Base-by-base conservation (phyloP, 1,139 yeast genomes). In the Entelexis paramagnoliae region DNA sequence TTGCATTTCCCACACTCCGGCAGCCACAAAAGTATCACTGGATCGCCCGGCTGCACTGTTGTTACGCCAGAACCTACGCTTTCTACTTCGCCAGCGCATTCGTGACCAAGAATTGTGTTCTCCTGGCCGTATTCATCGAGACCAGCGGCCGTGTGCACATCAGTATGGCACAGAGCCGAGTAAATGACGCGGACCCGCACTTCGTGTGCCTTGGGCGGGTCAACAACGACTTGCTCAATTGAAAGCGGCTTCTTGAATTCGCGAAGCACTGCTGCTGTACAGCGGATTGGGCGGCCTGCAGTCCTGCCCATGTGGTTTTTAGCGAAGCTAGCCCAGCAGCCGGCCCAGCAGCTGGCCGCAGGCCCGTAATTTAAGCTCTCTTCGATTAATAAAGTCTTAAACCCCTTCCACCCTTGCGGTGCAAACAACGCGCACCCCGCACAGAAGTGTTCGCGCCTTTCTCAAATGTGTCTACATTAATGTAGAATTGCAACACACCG, bases 161-260 rank as follows among this genome's bases (percentile, higher is more conserved):
- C 98, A 45, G 98, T 91, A 74, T 91, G 98, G 69, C 98, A 91
- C 44, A 91, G 95, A 66, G 97, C 98, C 38, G 96, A 84, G 72
- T 84, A 77, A 50, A 75, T 74, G 55, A 91, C 72, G 72, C 87
- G 84, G 69, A 91, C 84, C 69, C 98, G 83, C 50, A 91, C 97
- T 72, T 91, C 98, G 66, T 91, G 96, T 46, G 96, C 96, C 67
- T 79, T 83, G 60, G 98, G 98, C 35, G 98, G 87, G 29, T 78
- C 82, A 43, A 91, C 98, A 65, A 83, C 89, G 59, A 91, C 76
- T 53, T 84, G 87, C 71, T 93, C 98, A 56, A 91, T 77, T 46
- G 80, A 65, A 62, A 91, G 76, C 55, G 95, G 96, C 68, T 87
- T 63, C 46, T 71, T 73, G 32, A 97, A 94, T 68, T 83, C 95